These are phyloP conservation scores for Didymellaceae sp. DNA, from an alignment of 2,329 filamentous ascomycete species.

Conservation along the genomic window DNA sequence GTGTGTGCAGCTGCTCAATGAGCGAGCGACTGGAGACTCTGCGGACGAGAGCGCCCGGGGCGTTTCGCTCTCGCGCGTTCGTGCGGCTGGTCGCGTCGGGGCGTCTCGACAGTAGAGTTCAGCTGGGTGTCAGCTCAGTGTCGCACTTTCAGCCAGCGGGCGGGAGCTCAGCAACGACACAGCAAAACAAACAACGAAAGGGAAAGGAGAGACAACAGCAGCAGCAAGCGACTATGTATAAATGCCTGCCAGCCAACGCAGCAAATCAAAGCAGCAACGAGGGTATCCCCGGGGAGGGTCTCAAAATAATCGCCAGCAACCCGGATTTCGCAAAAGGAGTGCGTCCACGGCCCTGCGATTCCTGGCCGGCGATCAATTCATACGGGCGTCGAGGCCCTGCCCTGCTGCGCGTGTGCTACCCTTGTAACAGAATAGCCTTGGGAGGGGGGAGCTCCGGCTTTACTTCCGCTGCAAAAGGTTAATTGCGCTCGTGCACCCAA, in stretches of 20 bases:
- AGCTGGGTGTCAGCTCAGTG: constrained; percentile 2
- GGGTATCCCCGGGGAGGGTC: constrained; percentile 6
- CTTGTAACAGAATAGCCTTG: constrained; percentile 3
- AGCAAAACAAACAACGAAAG: constrained; percentile 9
- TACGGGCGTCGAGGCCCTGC: constrained; percentile 10
- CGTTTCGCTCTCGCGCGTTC: background rate
- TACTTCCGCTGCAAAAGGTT: constrained; percentile 4
- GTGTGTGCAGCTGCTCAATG: background rate
- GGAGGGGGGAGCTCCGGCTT: constrained; percentile 2
- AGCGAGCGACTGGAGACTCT: no score
- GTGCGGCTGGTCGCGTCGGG: background rate
- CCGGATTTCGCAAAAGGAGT: constrained; percentile 3
- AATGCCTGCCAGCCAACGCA: background rate
- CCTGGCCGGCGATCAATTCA: constrained; percentile 13
- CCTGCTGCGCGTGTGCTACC: background rate
- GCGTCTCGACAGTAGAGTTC: background rate
- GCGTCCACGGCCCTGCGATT: background rate
- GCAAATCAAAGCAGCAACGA: constrained; percentile 1
- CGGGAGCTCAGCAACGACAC: no score
- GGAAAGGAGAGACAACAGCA: background rate
- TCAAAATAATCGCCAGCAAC: no score
- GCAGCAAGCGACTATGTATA: background rate
- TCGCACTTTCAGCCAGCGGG: background rate
- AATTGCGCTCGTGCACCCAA: background rate
- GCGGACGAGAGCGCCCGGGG: no score